These are phyloP conservation scores for Brassica carinata DNA, from an alignment of 345 rosid genomes.

Conservation along the genomic window DNA sequence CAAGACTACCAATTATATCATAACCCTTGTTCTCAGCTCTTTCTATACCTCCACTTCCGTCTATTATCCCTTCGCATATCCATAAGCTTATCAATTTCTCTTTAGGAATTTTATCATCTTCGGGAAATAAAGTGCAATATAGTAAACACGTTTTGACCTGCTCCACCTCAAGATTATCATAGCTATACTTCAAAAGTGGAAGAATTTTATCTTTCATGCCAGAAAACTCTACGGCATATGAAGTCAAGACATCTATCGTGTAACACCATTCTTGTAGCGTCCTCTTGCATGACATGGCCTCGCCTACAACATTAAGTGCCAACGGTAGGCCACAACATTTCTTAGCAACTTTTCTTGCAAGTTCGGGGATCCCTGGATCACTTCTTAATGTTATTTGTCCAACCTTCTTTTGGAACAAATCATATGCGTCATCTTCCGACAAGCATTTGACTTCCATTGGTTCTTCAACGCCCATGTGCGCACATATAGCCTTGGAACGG, in stretches of 20 bases:
- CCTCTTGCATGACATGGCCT: conserved; percentile 41
- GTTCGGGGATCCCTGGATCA: conserved; percentile 27
- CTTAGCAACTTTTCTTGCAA: conserved; percentile 32
- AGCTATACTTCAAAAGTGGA: conserved; percentile 43
- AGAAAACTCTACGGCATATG: conserved; percentile 20
- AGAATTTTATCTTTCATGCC: conserved; percentile 36
- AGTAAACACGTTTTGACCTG: conserved; percentile 38
- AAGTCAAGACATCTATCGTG: conserved; percentile 34
- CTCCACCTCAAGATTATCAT: conserved; percentile 19
- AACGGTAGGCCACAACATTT: conserved; percentile 47
- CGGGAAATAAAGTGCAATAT: conserved; percentile 46
- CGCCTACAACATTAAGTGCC: conserved; percentile 41
- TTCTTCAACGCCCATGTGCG: conserved; percentile 7
- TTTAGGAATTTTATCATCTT: conserved; percentile 24
- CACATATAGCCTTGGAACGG: conserved; percentile 16
- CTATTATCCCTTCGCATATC: conserved; percentile 38
- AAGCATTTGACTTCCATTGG: conserved; percentile 9
- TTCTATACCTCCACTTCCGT: conserved; percentile 30
- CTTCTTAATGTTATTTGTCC: neutral
- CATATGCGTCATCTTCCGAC: neutral
- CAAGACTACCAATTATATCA: conserved; percentile 35
- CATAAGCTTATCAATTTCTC: conserved; percentile 37
- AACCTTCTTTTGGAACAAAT: conserved; percentile 25
- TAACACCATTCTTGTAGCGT: conserved; percentile 40
- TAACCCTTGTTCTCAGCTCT: conserved; percentile 31